Conservation (phyloP, 352 stramenopile genomes). For the Salisapilia sapeloensis region DNA sequence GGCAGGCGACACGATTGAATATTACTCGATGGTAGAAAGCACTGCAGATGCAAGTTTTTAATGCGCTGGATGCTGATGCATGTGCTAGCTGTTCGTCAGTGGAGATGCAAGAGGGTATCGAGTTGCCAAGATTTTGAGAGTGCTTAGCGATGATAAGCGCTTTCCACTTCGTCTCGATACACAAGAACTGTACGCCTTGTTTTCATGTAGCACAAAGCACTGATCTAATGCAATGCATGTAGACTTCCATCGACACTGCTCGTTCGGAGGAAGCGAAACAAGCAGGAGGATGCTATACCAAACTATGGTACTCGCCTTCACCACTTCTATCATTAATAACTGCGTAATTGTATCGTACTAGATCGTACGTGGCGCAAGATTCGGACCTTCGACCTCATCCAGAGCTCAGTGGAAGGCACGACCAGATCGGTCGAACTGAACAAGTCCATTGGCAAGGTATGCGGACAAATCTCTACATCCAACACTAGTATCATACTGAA, state of each 20-base stretch:
- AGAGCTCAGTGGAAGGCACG: conserved; percentile 34
- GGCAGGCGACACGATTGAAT: conserved; percentile 57
- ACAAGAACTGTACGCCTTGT: conserved; percentile 35
- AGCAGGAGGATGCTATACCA: conserved; percentile 26
- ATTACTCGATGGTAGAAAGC: conserved; percentile 41
- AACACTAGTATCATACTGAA: too few relatives aligned
- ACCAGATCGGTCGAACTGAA: conserved; percentile 43
- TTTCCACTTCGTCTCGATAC: conserved; percentile 49
- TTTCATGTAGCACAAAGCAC: not conserved
- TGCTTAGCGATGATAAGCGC: conserved; percentile 20
- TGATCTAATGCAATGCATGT: conserved; percentile 2
- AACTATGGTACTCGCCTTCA: conserved; percentile 10
- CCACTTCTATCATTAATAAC: conserved; percentile 1
- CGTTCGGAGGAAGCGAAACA: conserved; percentile 46
- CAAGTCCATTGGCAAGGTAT: conserved; percentile 24
- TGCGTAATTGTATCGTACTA: conserved; percentile 4
- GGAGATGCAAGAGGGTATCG: conserved; percentile 46
- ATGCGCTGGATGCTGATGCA: conserved; percentile 1
- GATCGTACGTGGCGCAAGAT: conserved; percentile 60
- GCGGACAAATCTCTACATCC: conserved; percentile 3
- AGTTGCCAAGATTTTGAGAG: conserved; percentile 33
- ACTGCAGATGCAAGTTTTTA: not conserved
- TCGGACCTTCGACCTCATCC: conserved; percentile 42
- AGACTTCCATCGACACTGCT: conserved; percentile 50
- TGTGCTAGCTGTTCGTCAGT: conserved; percentile 39